Evolutionary conservation across 345 rosid species (phyloP).

Genomic region (Erucastrum elatum): DNA sequence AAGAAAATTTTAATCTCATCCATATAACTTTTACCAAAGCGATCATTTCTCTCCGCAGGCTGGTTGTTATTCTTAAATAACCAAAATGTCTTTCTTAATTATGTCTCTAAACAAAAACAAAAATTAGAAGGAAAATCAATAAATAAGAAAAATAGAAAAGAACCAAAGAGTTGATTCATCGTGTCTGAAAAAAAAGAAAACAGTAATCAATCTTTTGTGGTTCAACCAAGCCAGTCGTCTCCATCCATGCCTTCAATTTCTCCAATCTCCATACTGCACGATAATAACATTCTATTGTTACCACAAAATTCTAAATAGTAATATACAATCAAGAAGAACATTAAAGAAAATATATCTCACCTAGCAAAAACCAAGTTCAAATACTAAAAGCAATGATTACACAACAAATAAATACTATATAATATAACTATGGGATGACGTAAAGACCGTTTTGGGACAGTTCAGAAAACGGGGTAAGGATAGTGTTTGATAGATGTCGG

Average conservation of each 20-base stretch:
- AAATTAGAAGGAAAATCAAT: slow-evolving; percentile 25
- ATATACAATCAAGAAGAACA: background rate
- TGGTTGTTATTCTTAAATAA: slow-evolving; percentile 45
- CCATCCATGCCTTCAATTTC: slow-evolving; percentile 84
- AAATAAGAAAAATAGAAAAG: slow-evolving; percentile 14
- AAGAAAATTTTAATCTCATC: background rate
- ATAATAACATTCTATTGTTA: slow-evolving; percentile 23
- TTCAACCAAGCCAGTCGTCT: slow-evolving; percentile 85
- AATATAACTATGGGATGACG: slow-evolving; percentile 16
- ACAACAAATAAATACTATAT: background rate
- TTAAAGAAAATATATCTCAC: background rate
- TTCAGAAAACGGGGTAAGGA: slow-evolving; percentile 34
- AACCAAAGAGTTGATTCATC: slow-evolving; percentile 63
- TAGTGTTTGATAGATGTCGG: slow-evolving; percentile 38
- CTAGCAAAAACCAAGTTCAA: background rate
- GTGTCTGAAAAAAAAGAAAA: slow-evolving; percentile 41
- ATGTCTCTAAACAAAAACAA: slow-evolving; percentile 10
- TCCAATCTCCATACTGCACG: slow-evolving; percentile 85
- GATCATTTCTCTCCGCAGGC: slow-evolving; percentile 39
- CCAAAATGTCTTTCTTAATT: slow-evolving; percentile 18
- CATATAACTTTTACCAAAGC: slow-evolving; percentile 37
- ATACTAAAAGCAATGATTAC: slow-evolving; percentile 17
- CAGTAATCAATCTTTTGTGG: slow-evolving; percentile 65
- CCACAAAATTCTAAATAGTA: background rate
- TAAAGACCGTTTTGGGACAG: slow-evolving; percentile 37